Base-by-base conservation (phyloP, 164 flowering plant genomes). In the Annona cherimola region DNA sequence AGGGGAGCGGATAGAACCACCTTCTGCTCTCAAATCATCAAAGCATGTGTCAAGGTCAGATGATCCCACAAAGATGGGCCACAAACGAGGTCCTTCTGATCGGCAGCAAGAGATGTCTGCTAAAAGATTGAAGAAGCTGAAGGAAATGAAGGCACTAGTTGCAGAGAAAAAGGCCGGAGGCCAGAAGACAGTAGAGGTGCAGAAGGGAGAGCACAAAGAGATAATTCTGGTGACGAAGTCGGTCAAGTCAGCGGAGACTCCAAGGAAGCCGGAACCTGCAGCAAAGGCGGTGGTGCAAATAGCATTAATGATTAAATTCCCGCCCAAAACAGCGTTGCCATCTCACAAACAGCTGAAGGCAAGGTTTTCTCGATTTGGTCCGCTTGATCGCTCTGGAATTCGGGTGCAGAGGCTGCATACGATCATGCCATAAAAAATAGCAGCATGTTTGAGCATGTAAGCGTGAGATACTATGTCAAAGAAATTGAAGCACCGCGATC, bases 301-400 rank as follows among this genome's bases (percentile, higher is more conserved):
- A 1, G 86, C 85, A 81, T 83, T 96, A 78, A 86, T 87, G n/a
- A 85, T 96, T 84, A 96, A 88, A 81, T 96, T 90, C 67, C 98
- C 96, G 26, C 83, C 84, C 2, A 68, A 73, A 66, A 83, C 89
- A 35, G 71, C 88, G 0, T 87, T 96, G 63, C 98, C 99, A 5
- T 91, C 99, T 1, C 69, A 42, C 4, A 69, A 83, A 1, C 92
- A 88, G 80, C 82, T 96, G 75, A 93, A 88, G 83, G 99, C 94
- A 3, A 86, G 84, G 66, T 90, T 96, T 75, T 92, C 90, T 8
- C 87, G 99, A 3, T 96, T 92, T 75, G 98, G 99, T 61, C 89
- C 91, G 6, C 74, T 96, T 20, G 99, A 96, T 74, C 86, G 81
- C 61, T 70, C 83, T 1, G 85, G 82, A 2, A 86, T 81, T 43